These are phyloP conservation scores for Conticribra weissflogii DNA, from an alignment of 108 stramenopile genomes.

Conservation along the genomic window DNA sequence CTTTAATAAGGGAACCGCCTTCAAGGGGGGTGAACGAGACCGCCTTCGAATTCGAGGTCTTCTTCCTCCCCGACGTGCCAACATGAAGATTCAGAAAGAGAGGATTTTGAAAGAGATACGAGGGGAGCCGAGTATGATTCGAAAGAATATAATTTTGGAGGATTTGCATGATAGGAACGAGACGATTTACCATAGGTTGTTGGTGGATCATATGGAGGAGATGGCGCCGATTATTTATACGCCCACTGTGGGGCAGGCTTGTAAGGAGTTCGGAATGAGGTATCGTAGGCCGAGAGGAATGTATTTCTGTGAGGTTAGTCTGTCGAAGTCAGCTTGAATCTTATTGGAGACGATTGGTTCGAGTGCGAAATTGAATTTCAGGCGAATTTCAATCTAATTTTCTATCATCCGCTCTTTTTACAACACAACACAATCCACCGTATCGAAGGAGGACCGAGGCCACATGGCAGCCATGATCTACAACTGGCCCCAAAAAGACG, in stretches of 20 bases:
- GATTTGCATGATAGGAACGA: constrained; percentile 96
- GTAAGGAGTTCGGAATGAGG: constrained; percentile 78
- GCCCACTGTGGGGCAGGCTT: constrained; percentile 98
- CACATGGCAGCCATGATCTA: constrained; percentile 89
- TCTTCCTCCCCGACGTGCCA: constrained; percentile 70
- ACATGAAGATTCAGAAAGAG: constrained; percentile 70
- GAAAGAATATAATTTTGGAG: constrained; percentile 92
- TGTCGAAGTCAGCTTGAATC: too few species aligned
- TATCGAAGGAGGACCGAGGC: constrained; percentile 74
- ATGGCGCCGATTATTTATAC: constrained; percentile 98
- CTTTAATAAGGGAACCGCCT: constrained; percentile 89
- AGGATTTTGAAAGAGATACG: constrained; percentile 69
- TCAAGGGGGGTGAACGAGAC: constrained; percentile 89
- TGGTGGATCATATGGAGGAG: constrained; percentile 95
- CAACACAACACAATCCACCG: background rate
- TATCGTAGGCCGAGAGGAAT: constrained; percentile 93
- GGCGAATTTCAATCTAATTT: background rate
- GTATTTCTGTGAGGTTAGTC: constrained; percentile 81
- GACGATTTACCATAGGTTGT: constrained; percentile 94
- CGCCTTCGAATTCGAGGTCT: constrained; percentile 89
- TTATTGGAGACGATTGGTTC: too few species aligned
- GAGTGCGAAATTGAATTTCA: background rate
- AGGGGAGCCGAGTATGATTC: constrained; percentile 71
- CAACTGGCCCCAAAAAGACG: constrained; percentile 97
- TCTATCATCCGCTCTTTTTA: background rate